phyloP scores from a whole-genome alignment of 257 asterid species.

The Jaltomata sinuosa region DNA sequence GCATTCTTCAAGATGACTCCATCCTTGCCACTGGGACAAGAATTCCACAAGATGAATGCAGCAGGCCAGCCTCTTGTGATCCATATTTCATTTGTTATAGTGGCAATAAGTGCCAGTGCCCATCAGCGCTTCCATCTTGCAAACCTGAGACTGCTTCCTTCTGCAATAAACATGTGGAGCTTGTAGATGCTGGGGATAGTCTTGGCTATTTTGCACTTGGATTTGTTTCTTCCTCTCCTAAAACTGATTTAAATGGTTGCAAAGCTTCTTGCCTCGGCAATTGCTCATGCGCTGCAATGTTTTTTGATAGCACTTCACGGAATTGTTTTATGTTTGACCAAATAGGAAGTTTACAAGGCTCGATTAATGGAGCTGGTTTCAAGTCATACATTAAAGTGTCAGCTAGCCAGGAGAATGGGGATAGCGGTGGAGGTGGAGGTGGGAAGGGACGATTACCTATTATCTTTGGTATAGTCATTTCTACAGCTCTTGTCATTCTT shows the following conservation, averaged over 20 bases:
- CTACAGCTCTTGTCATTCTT: constrained; percentile 33
- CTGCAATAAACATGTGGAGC: constrained; percentile 32
- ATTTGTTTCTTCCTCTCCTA: constrained; percentile 39
- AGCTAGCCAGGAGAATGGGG: constrained; percentile 1
- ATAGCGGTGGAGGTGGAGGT: constrained; percentile 7
- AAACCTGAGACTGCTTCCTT: constrained; percentile 28
- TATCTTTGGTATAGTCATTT: constrained; percentile 40
- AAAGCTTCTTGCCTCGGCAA: constrained; percentile 51
- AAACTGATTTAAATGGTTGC: constrained; percentile 59
- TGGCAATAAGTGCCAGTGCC: constrained; percentile 68
- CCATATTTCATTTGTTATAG: constrained; percentile 50
- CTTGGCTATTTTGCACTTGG: constrained; percentile 54
- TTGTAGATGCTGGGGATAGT: constrained; percentile 54
- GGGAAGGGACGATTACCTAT: constrained; percentile 24
- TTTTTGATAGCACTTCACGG: constrained; percentile 52
- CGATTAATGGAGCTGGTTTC: constrained; percentile 22
- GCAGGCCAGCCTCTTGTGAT: constrained; percentile 76
- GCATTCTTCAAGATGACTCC: constrained; percentile 36
- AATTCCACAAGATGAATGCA: constrained; percentile 67
- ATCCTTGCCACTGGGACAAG: constrained; percentile 23
- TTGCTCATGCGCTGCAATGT: constrained; percentile 72
- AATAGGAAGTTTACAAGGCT: constrained; percentile 50
- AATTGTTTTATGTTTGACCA: constrained; percentile 58
- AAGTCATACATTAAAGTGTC: constrained; percentile 37
- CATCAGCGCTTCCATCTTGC: constrained; percentile 52